phyloP scores from a whole-genome alignment of 2,329 filamentous ascomycete genomes.

The Knufia fluminis region DNA sequence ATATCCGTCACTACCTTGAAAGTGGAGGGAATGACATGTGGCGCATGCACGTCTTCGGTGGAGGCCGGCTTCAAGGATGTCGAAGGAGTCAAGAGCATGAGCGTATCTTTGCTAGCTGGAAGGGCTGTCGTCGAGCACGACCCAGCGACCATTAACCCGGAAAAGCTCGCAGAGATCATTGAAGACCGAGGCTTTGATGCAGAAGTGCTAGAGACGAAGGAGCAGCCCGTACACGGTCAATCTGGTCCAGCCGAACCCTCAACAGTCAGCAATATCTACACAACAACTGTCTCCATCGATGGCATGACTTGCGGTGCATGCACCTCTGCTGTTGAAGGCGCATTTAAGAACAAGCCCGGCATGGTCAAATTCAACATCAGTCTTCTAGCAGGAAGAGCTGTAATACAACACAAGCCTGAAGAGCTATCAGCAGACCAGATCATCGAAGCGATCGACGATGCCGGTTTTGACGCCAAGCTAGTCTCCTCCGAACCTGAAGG shows the following conservation, averaged over 20 bases:
- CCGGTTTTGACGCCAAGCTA: constrained; percentile 79
- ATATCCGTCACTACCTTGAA: constrained; percentile 64
- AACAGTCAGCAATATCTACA: constrained; percentile 41
- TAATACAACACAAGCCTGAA: constrained; percentile 70
- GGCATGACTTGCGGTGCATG: constrained; percentile 98
- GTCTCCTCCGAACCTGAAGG: constrained; percentile 62
- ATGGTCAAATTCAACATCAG: constrained; percentile 89
- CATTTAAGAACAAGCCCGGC: constrained; percentile 68
- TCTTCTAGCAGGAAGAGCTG: constrained; percentile 80
- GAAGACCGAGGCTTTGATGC: constrained; percentile 71
- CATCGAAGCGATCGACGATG: constrained; percentile 73
- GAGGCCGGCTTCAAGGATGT: constrained; percentile 71
- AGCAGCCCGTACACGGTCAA: constrained; percentile 24
- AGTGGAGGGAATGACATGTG: constrained; percentile 84
- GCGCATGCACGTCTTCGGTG: constrained; percentile 77
- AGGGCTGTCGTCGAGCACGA: constrained; percentile 80
- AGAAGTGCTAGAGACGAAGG: constrained; percentile 61
- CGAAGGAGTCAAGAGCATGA: constrained; percentile 64
- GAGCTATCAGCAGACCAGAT: constrained; percentile 66
- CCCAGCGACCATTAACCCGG: constrained; percentile 42
- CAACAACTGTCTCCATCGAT: constrained; percentile 79
- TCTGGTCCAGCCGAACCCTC: constrained; percentile 25
- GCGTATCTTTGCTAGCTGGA: constrained; percentile 74
- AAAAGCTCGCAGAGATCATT: constrained; percentile 49
- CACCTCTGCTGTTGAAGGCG: constrained; percentile 79